Conservation (phyloP, 2,329 filamentous ascomycete species). For the Scedosporium apiospermum region DNA sequence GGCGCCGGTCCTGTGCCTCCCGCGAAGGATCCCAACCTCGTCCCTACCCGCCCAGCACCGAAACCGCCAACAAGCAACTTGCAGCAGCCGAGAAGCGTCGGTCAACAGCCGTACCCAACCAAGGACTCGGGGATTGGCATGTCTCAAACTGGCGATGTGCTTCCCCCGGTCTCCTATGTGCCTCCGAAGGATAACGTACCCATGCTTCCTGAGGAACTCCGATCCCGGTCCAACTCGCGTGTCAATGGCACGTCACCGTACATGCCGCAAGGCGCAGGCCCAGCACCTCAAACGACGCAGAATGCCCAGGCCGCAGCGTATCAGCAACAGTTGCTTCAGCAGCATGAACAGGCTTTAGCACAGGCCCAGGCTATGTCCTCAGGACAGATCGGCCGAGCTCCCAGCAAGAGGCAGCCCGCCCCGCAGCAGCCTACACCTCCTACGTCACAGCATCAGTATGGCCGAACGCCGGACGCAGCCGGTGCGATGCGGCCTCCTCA, state of each 20-base stretch:
- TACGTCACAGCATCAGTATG: constrained; percentile 33
- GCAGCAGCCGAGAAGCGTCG: constrained; percentile 47
- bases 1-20: constrained; percentile 28
- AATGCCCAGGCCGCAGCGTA: constrained; percentile 38
- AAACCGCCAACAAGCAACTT: constrained; percentile 62
- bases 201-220: constrained; percentile 57
- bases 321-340: constrained; percentile 58
- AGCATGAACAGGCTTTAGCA: constrained; percentile 77
- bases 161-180: constrained; percentile 31
- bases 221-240: constrained; percentile 60
- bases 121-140: constrained; percentile 58
- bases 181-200: constrained; percentile 45
- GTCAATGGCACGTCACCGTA: constrained; percentile 44
- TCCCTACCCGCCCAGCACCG: constrained; percentile 78
- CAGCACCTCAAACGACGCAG: constrained; percentile 14
- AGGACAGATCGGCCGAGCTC: constrained; percentile 59
- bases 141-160: constrained; percentile 43
- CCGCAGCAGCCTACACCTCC: constrained; percentile 37
- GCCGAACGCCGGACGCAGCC: constrained; percentile 8
- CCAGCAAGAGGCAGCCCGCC: constrained; percentile 59
- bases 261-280: constrained; percentile 22
- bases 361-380: constrained; percentile 63
- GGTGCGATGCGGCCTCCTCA: constrained; percentile 1
- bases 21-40: constrained; percentile 47
- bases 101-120: constrained; percentile 43